phyloP scores from a whole-genome alignment of 179 eudicot genomes.

The Amaranthus tricolor region DNA sequence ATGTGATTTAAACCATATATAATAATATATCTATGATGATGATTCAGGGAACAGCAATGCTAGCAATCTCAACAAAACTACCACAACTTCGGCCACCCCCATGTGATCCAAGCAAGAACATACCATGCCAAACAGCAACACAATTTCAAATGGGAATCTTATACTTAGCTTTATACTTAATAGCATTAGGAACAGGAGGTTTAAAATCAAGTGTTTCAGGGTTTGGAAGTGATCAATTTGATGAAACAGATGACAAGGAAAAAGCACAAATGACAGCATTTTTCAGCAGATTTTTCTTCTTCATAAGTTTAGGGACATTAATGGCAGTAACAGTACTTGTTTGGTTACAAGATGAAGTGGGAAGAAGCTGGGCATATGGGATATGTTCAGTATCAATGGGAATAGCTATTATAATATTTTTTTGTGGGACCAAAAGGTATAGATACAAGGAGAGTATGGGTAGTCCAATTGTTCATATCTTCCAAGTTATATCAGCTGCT shows the following conservation, averaged over 20 bases:
- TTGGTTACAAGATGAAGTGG: slow-evolving; percentile 73
- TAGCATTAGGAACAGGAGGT: slow-evolving; percentile 84
- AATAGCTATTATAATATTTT: slow-evolving; percentile 47
- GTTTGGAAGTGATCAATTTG: slow-evolving; percentile 83
- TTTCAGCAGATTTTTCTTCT: slow-evolving; percentile 78
- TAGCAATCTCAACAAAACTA: slow-evolving; percentile 56
- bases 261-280: slow-evolving; percentile 72
- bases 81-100: slow-evolving; percentile 59
- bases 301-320: slow-evolving; percentile 67
- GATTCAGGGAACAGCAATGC: slow-evolving; percentile 60
- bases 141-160: slow-evolving; percentile 55
- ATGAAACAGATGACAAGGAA: slow-evolving; percentile 74
- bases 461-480: slow-evolving; percentile 69
- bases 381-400: slow-evolving; percentile 69
- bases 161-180: slow-evolving; percentile 64
- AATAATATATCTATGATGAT: background rate
- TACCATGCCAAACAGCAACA: slow-evolving; percentile 45
- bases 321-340: slow-evolving; percentile 71
- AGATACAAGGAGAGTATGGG: slow-evolving; percentile 69
- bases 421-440: slow-evolving; percentile 53
- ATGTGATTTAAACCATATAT: background rate
- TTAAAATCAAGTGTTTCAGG: slow-evolving; percentile 88
- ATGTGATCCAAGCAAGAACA: slow-evolving; percentile 30
- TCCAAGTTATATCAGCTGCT: slow-evolving; percentile 66
- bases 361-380: slow-evolving; percentile 76